Evolutionary conservation across 441 rosid species (phyloP), one percentile per base, ranked within the genome.

Genomic region (Euphorbia corollata): DNA sequence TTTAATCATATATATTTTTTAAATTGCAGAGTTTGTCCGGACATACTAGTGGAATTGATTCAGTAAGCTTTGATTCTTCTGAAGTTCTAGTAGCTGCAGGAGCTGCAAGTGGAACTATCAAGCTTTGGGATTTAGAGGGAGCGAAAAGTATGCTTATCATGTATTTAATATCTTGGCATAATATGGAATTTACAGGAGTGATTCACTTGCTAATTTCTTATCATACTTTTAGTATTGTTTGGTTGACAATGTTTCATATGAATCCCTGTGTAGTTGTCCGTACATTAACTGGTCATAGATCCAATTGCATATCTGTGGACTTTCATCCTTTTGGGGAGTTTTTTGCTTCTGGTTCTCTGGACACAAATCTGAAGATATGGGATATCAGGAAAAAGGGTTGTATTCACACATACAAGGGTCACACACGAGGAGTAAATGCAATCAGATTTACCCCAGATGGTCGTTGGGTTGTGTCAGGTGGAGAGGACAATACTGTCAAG

Each of bases 301-400:
- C 99, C 63, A 92, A 95, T 75, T 92, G 99, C 81, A 86, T 87
- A 70, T 90, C 99, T 32, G 86, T 95, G 77, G 89, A 83, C 75
- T 95, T 95, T 83, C 99, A 95, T 74, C 99, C 99, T 1, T 95
- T 92, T 73, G 99, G 98, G 8, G 98, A 95, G 84, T 90, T 95
- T 81, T 90, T 92, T 79, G 99, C 96, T 24, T 92, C 99, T 60
- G 99, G 98, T 59, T 95, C 98, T 67, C 84, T 83, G 12, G 98
- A 95, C 77, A 95, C 98, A 2, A 95, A 95, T 78, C 91, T 95
- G 65, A 95, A 95, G 93, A 89, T 92, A 81, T 95, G 99, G 99
- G 99, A 95, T 80, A 92, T 95, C 79, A 86, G 99, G 75, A 92
- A 92, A 81, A 95, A 95, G 77, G 95, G 96, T 2, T 95, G 97